Conservation (phyloP, 208 protist species). For the Crithidia sp. region DNA sequence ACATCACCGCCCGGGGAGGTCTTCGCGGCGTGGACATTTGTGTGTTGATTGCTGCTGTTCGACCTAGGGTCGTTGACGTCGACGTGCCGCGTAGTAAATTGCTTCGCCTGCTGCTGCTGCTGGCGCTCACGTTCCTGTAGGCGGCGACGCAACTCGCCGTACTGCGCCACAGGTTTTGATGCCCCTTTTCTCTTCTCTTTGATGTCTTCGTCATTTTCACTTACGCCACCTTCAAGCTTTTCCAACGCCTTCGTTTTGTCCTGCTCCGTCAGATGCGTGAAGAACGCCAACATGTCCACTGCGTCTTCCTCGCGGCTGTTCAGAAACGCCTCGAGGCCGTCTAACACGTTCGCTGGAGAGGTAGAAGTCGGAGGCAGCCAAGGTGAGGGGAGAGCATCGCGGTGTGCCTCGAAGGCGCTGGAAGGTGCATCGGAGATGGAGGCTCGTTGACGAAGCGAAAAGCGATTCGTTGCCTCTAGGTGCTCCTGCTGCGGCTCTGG, state of each 20-base stretch:
- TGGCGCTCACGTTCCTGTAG: constrained; percentile 13
- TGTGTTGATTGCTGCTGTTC: background rate
- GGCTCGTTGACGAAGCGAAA: background rate
- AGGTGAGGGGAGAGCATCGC: too few species aligned
- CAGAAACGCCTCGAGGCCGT: constrained; percentile 37
- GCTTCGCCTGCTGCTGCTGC: background rate
- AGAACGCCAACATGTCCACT: constrained; percentile 23
- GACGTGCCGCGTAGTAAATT: background rate
- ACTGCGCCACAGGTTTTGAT: background rate
- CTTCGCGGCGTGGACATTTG: background rate
- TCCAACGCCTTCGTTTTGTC: constrained; percentile 21
- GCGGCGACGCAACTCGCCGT: constrained; percentile 9
- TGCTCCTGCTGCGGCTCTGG: background rate
- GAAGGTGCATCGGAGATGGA: background rate
- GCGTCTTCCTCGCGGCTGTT: constrained; percentile 32
- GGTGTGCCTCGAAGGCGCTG: background rate
- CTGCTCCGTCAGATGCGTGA: constrained; percentile 21
- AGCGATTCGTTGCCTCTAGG: background rate
- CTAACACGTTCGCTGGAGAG: background rate
- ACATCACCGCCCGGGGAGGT: too few species aligned
- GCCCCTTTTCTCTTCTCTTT: background rate
- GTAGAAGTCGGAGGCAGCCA: too few species aligned
- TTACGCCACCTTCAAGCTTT: constrained; percentile 6
- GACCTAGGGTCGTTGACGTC: background rate
- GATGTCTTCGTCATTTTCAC: background rate